These are phyloP conservation scores for Aspergillus sp. DNA, from an alignment of 2,329 filamentous ascomycete genomes.

Conservation along the genomic window DNA sequence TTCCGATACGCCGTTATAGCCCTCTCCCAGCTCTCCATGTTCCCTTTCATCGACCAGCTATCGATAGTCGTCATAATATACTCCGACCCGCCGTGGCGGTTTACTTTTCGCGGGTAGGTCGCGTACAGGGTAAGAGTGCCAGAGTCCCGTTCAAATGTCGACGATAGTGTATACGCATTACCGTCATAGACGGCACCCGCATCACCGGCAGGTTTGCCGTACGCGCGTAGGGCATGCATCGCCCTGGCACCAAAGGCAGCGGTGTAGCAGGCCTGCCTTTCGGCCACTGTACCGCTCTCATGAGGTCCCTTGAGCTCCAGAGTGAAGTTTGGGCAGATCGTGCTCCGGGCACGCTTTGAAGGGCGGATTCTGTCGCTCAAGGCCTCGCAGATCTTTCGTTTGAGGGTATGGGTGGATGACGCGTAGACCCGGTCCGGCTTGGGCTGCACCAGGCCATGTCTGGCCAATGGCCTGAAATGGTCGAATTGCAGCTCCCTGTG, in stretches of 20 bases:
- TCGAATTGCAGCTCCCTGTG: neutral
- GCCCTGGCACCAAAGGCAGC: neutral
- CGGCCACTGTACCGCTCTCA: neutral
- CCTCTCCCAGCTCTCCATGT: neutral
- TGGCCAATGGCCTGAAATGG: neutral
- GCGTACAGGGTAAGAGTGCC: neutral
- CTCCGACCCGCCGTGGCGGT: neutral
- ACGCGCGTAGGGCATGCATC: neutral
- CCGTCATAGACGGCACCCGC: neutral
- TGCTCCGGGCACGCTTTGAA: neutral
- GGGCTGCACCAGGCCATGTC: neutral
- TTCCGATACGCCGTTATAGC: neutral
- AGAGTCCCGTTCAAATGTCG: neutral
- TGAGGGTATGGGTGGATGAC: neutral
- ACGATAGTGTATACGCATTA: neutral
- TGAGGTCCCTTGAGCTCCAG: neutral
- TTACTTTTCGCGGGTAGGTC: neutral
- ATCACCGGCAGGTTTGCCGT: neutral
- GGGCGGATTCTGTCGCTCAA: neutral
- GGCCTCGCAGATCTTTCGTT: neutral
- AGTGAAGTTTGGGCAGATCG: neutral
- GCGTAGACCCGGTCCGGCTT: neutral
- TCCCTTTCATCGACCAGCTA: neutral
- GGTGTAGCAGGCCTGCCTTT: neutral
- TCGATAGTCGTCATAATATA: neutral